These are phyloP conservation scores for Phytophthora parvispora DNA, from an alignment of 352 stramenopile species.

Conservation along the genomic window DNA sequence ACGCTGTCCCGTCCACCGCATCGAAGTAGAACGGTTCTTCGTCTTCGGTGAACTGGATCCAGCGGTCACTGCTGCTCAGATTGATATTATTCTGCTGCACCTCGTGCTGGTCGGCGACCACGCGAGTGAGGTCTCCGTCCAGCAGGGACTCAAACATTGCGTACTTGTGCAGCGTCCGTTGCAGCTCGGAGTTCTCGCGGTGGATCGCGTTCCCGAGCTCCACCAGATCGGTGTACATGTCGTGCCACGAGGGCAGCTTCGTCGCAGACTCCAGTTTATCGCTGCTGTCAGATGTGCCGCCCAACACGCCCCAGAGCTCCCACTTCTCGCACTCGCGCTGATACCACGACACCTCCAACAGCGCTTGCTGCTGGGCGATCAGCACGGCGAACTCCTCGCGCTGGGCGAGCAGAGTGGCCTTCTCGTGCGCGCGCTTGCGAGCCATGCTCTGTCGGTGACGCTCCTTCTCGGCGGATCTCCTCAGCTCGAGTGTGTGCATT, in stretches of 20 bases:
- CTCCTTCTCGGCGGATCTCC: slow-evolving; percentile 5
- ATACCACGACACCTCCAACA: slow-evolving; percentile 11
- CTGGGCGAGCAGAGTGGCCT: not conserved
- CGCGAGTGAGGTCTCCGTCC: slow-evolving; percentile 13
- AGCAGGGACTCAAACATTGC: slow-evolving; percentile 32
- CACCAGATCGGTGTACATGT: slow-evolving; percentile 13
- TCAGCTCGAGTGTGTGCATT: slow-evolving; percentile 18
- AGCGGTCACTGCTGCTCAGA: not conserved
- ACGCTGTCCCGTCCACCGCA: slow-evolving; percentile 14
- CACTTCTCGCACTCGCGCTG: not conserved
- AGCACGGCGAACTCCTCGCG: slow-evolving; percentile 10
- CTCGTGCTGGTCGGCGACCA: not conserved
- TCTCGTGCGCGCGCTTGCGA: slow-evolving; percentile 6
- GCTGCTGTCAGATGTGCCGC: not conserved
- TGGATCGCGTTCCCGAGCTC: slow-evolving; percentile 29
- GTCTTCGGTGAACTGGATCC: slow-evolving; percentile 35
- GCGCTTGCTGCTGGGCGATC: not conserved
- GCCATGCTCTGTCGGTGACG: slow-evolving; percentile 26
- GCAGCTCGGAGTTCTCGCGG: slow-evolving; percentile 15
- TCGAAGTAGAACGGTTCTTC: slow-evolving; percentile 50
- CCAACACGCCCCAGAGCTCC: not conserved
- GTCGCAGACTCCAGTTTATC: not conserved
- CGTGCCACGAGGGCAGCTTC: not conserved
- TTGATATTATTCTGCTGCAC: not conserved
- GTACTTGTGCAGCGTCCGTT: slow-evolving; percentile 20